Percentiles rank a stretch among this genome's conserved stretches.
phyloP scores from a whole-genome alignment of 768 basidiomycete species.

The Sporobolomyces phaffii region DNA sequence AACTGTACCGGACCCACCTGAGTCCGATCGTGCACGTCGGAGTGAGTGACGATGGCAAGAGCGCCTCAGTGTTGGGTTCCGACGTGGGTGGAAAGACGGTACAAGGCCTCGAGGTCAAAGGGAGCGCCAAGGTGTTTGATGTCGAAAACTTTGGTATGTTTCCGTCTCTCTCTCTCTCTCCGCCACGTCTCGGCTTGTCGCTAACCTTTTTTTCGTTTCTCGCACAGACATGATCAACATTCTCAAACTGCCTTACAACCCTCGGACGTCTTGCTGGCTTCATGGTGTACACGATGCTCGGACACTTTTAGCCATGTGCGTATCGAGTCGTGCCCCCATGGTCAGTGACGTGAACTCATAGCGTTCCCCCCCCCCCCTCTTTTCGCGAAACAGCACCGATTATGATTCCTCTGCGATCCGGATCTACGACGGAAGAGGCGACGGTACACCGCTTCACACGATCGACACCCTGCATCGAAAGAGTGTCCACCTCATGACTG shows the following conservation, averaged over 20 bases:
- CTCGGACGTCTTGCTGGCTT: conserved; percentile 90
- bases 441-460: conserved; percentile 66
- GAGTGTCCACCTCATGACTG: conserved; percentile 86
- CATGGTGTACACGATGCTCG: conserved; percentile 82
- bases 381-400: conserved; percentile 78
- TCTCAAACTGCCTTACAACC: conserved; percentile 76
- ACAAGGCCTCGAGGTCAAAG: conserved; percentile 44
- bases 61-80: conserved; percentile 85
- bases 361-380: too few species aligned
- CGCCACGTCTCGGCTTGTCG: too few species aligned
- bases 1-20: conserved; percentile 91
- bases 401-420: conserved; percentile 65
- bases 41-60: conserved; percentile 81
- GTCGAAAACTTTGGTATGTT: conserved; percentile 90
- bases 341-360: too few species aligned
- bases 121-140: conserved; percentile 90
- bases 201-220: too few species aligned
- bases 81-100: conserved; percentile 49
- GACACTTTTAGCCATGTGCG: conserved; percentile 78
- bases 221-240: conserved; percentile 95
- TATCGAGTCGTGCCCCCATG: too few species aligned
- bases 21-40: conserved; percentile 70
- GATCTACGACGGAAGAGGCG: conserved; percentile 87
- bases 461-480: conserved; percentile 73
- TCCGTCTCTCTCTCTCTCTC: too few species aligned